Percentiles rank a stretch among this genome's conserved stretches.
Evolutionary conservation across 2,329 filamentous ascomycete genomes (phyloP).

Genomic region (Tolypocladium nubicola): DNA sequence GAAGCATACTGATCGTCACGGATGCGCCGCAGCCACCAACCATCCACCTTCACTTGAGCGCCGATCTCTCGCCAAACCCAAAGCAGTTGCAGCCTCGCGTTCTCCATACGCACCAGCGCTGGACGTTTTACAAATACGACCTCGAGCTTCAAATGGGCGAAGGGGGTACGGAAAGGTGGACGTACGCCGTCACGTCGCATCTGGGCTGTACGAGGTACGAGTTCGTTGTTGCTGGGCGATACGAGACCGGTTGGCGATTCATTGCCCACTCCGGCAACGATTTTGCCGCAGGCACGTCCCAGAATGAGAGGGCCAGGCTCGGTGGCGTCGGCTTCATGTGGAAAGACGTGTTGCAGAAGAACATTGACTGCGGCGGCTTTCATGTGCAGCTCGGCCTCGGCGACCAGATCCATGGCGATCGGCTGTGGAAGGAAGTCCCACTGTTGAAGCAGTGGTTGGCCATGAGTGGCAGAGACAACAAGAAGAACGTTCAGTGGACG

Average conservation of each 20-base stretch:
- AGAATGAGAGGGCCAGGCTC: constrained; percentile 73
- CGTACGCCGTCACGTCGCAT: constrained; percentile 94
- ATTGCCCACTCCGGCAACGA: constrained; percentile 95
- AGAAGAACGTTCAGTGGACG: constrained; percentile 86
- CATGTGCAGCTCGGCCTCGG: constrained; percentile 88
- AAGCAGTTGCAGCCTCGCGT: constrained; percentile 71
- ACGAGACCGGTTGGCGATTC: constrained; percentile 91
- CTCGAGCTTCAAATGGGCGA: constrained; percentile 86
- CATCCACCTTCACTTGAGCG: constrained; percentile 85
- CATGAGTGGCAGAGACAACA: constrained; percentile 84
- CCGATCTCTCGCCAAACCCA: constrained; percentile 86
- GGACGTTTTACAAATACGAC: constrained; percentile 94
- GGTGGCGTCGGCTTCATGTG: constrained; percentile 94
- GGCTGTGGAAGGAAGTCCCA: constrained; percentile 93
- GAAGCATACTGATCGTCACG: constrained; percentile 87
- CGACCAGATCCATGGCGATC: constrained; percentile 90
- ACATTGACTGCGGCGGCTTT: constrained; percentile 91
- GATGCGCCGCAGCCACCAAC: constrained; percentile 88
- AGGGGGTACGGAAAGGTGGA: constrained; percentile 74
- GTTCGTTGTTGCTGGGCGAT: constrained; percentile 82
- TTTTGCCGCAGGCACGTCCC: constrained; percentile 78
- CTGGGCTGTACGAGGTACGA: constrained; percentile 97
- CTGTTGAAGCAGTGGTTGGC: constrained; percentile 90
- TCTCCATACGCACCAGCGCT: constrained; percentile 84
- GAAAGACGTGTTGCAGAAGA: constrained; percentile 97